Conservation (phyloP, 1,284 basidiomycete species). For the Ustilago loliicola region DNA sequence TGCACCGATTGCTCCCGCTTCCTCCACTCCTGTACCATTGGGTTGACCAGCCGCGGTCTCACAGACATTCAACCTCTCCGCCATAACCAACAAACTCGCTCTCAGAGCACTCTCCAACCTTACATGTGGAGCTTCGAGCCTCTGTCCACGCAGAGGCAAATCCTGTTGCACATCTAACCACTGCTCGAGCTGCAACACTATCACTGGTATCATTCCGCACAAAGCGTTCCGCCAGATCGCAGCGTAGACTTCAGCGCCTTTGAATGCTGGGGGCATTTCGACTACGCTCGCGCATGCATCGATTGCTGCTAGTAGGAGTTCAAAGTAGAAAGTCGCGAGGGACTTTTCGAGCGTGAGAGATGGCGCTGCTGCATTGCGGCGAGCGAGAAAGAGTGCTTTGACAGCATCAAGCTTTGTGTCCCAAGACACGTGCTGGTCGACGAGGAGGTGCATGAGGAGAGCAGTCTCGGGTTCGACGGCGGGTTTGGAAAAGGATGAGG, state of each 20-base stretch:
- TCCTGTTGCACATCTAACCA: slow-evolving; percentile 43
- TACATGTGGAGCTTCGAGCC: slow-evolving; percentile 41
- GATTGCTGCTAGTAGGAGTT: slow-evolving; percentile 42
- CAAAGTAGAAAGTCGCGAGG: slow-evolving; percentile 49
- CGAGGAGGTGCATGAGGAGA: slow-evolving; percentile 37
- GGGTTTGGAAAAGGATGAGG: slow-evolving; percentile 19
- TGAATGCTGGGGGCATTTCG: slow-evolving; percentile 30
- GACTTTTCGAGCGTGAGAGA: slow-evolving; percentile 49
- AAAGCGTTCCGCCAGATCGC: slow-evolving; percentile 47
- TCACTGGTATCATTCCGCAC: slow-evolving; percentile 48
- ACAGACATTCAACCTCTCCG: slow-evolving; percentile 28
- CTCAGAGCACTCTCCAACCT: slow-evolving; percentile 39
- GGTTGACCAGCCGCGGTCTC: slow-evolving; percentile 21
- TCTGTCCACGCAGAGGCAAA: slow-evolving; percentile 36
- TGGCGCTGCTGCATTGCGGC: slow-evolving; percentile 28
- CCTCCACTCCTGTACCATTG: neutral
- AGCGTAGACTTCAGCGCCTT: slow-evolving; percentile 39
- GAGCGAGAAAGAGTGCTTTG: slow-evolving; percentile 44
- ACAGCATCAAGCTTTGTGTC: slow-evolving; percentile 41
- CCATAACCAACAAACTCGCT: slow-evolving; percentile 36
- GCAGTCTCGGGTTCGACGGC: slow-evolving; percentile 44
- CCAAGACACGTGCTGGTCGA: slow-evolving; percentile 36
- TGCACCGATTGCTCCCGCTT: neutral
- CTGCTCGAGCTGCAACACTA: slow-evolving; percentile 50
- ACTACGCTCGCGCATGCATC: slow-evolving; percentile 45